Evolutionary conservation across 2,329 filamentous ascomycete genomes (phyloP).

Genomic region (Cytospora chrysosperma): DNA sequence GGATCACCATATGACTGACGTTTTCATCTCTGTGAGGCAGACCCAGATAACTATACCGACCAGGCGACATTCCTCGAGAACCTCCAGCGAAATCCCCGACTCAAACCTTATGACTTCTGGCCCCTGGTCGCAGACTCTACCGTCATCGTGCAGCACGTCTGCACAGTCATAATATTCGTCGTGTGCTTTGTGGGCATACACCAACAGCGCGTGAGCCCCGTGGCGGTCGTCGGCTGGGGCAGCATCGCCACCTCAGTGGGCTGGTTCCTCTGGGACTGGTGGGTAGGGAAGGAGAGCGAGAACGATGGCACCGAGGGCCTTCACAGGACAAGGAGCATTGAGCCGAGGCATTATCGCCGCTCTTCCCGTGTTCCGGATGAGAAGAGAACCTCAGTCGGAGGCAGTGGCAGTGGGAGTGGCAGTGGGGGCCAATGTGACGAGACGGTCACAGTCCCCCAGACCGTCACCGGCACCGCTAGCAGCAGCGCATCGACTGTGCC

Average conservation of each 20-base stretch:
- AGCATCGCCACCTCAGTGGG: conserved; percentile 80
- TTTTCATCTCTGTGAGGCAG: conserved; percentile 43
- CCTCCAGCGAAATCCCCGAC: conserved; percentile 87
- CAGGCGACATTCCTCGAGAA: conserved; percentile 95
- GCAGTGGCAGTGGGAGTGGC: conserved; percentile 28
- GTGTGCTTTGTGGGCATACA: conserved; percentile 92
- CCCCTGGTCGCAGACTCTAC: conserved; percentile 91
- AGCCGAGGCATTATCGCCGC: conserved; percentile 30
- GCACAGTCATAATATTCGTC: conserved; percentile 90
- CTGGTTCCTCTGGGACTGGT: conserved; percentile 89
- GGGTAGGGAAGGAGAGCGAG: conserved; percentile 68
- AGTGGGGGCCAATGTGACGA: conserved; percentile 27
- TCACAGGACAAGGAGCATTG: conserved; percentile 37
- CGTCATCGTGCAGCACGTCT: conserved; percentile 95
- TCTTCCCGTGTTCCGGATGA: conserved; percentile 28
- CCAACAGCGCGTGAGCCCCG: conserved; percentile 80
- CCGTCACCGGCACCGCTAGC: conserved; percentile 14
- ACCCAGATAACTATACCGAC: conserved; percentile 99
- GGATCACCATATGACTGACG: not conserved
- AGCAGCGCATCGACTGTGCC: conserved; percentile 32
- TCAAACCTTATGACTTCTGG: conserved; percentile 98
- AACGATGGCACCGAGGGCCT: conserved; percentile 48
- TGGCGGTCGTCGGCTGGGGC: conserved; percentile 84
- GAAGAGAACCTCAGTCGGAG: conserved; percentile 25
- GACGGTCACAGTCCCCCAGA: conserved; percentile 10